Conservation (phyloP, 805 yeast species). For the Yamadazyma laniorum region DNA sequence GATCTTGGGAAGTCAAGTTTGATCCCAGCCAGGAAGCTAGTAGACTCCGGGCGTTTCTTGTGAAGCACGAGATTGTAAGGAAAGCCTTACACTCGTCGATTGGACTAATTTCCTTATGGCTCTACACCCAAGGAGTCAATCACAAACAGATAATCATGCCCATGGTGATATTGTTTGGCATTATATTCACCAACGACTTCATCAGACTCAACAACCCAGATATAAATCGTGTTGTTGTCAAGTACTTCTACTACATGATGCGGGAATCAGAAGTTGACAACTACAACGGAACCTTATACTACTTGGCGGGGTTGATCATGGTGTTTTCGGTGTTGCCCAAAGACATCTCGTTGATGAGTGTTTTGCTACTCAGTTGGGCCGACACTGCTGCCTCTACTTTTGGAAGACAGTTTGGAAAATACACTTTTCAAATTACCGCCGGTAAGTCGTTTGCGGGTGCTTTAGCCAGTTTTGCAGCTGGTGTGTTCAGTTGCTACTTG, state of each 20-base stretch:
- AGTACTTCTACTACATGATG: constrained; percentile 74
- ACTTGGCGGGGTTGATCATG: constrained; percentile 71
- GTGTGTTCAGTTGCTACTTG: constrained; percentile 61
- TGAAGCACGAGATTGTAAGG: constrained; percentile 86
- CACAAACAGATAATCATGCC: constrained; percentile 59
- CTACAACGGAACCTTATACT: constrained; percentile 87
- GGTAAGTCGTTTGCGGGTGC: constrained; percentile 90
- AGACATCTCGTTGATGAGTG: constrained; percentile 76
- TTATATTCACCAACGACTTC: constrained; percentile 62
- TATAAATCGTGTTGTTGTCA: constrained; percentile 69
- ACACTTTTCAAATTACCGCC: constrained; percentile 72
- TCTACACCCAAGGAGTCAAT: constrained; percentile 63
- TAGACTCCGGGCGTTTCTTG: constrained; percentile 39
- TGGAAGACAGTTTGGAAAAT: constrained; percentile 82
- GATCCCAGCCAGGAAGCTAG: constrained; percentile 1
- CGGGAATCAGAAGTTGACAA: constrained; percentile 72
- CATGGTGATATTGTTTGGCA: constrained; percentile 51
- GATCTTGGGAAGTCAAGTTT: too few species aligned
- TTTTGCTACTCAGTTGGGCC: constrained; percentile 88
- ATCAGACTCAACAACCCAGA: constrained; percentile 58
- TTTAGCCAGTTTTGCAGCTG: constrained; percentile 76
- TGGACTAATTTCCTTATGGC: constrained; percentile 74
- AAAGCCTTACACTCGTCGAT: constrained; percentile 86
- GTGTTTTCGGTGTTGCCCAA: constrained; percentile 72
- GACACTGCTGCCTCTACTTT: constrained; percentile 96